phyloP scores from a whole-genome alignment of 257 asterid genomes.

The Nicotiana noctiflora region DNA sequence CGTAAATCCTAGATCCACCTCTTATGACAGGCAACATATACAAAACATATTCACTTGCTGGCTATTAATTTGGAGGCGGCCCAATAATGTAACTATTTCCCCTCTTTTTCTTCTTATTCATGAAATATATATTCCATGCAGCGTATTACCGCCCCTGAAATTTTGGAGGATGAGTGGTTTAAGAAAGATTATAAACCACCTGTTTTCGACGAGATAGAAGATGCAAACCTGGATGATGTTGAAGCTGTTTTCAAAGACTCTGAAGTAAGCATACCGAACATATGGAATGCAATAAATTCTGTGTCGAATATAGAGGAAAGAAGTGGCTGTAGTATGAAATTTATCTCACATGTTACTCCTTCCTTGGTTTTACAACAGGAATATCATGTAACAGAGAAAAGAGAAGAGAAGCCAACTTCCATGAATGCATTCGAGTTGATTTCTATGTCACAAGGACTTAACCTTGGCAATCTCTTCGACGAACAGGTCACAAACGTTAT shows the following conservation, averaged over 20 bases:
- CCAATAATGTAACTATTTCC: too few species aligned
- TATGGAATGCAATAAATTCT: not conserved
- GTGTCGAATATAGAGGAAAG: not conserved
- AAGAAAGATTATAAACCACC: constrained; percentile 78
- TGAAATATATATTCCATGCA: constrained; percentile 19
- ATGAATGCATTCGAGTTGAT: constrained; percentile 96
- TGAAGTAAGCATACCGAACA: constrained; percentile 42
- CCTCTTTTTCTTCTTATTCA: not conserved
- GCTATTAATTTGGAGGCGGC: too few species aligned
- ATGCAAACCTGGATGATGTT: constrained; percentile 75
- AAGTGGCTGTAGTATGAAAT: not conserved
- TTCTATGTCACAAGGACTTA: constrained; percentile 90
- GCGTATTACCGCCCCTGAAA: constrained; percentile 70
- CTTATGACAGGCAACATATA: too few species aligned
- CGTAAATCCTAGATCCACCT: too few species aligned
- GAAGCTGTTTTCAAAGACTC: constrained; percentile 90
- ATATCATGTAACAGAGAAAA: constrained; percentile 72
- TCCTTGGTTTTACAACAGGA: constrained; percentile 32
- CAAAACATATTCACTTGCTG: too few species aligned
- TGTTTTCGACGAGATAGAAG: constrained; percentile 70
- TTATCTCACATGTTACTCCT: constrained; percentile 2
- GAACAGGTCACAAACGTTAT: constrained; percentile 45
- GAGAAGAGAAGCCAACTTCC: constrained; percentile 64
- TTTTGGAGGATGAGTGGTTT: constrained; percentile 83
- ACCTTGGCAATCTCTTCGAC: constrained; percentile 75